Conservation (phyloP, 2,329 filamentous ascomycete species). For the Neobulgaria alba region DNA sequence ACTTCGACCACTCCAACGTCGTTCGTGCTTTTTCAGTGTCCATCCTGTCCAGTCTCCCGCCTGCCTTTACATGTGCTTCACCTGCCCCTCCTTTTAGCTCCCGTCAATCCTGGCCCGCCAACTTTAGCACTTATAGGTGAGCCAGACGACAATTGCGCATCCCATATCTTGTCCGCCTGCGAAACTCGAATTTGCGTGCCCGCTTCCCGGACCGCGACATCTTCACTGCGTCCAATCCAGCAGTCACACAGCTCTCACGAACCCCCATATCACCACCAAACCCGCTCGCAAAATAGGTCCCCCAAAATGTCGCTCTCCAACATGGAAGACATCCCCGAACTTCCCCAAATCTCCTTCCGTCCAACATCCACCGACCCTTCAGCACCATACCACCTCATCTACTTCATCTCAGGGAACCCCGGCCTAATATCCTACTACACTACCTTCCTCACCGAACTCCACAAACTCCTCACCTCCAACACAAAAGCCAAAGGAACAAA, state of each 20-base stretch:
- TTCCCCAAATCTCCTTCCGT: slow-evolving; percentile 15
- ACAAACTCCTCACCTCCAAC: slow-evolving; percentile 38
- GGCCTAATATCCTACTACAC: slow-evolving; percentile 67
- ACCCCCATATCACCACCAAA: too few relatives aligned
- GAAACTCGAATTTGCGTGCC: too few relatives aligned
- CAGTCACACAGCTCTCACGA: too few relatives aligned
- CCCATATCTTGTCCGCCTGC: too few relatives aligned
- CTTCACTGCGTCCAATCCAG: too few relatives aligned
- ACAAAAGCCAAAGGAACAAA: slow-evolving; percentile 23
- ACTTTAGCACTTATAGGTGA: neutral
- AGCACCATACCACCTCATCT: slow-evolving; percentile 42
- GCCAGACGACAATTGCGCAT: too few relatives aligned
- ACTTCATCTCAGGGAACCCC: slow-evolving; percentile 69
- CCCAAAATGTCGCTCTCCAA: neutral
- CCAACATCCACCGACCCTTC: slow-evolving; percentile 9
- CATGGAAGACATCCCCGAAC: neutral
- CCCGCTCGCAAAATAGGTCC: too few relatives aligned
- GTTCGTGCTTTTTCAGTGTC: neutral
- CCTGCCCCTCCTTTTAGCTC: neutral
- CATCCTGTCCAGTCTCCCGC: neutral
- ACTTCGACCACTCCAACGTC: neutral
- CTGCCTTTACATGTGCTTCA: neutral
- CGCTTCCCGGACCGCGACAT: too few relatives aligned
- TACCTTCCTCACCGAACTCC: slow-evolving; percentile 53
- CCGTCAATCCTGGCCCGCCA: neutral